Evolutionary conservation across 2,329 filamentous ascomycete species (phyloP).

Genomic region (Stachybotrys echinatus): DNA sequence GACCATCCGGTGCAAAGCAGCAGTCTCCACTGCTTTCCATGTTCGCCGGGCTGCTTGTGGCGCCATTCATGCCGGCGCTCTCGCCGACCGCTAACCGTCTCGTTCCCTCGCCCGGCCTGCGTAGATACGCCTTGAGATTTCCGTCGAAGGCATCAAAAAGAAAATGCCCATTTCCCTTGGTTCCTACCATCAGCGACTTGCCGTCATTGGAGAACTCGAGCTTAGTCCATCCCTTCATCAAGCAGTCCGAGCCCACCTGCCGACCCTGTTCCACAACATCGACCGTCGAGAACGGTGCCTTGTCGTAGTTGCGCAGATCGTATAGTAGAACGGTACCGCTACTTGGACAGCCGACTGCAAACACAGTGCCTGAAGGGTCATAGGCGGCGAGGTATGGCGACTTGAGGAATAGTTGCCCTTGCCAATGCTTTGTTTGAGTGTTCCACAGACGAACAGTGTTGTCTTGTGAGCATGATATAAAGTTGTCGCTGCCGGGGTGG

Average conservation of each 20-base stretch:
- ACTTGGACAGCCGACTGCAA: conserved; percentile 79
- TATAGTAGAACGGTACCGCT: conserved; percentile 82
- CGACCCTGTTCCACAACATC: conserved; percentile 61
- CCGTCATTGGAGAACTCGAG: conserved; percentile 97
- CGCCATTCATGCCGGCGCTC: conserved; percentile 25
- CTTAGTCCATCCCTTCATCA: conserved; percentile 73
- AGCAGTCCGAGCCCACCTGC: conserved; percentile 48
- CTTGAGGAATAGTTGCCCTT: conserved; percentile 74
- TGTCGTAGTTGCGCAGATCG: conserved; percentile 90
- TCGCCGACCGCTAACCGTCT: conserved; percentile 51
- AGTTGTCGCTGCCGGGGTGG: conserved; percentile 82
- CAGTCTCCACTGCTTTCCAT: conserved; percentile 68
- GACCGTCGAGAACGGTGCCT: conserved; percentile 80
- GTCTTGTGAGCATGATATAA: conserved; percentile 87
- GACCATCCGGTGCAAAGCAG: conserved; percentile 84
- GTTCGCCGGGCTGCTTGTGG: conserved; percentile 27
- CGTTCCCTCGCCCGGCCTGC: conserved; percentile 48
- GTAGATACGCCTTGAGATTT: conserved; percentile 68
- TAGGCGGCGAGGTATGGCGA: conserved; percentile 81
- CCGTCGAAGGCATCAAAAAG: conserved; percentile 92
- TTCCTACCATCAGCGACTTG: conserved; percentile 78
- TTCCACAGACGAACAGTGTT: conserved; percentile 93
- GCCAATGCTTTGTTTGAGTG: conserved; percentile 70
- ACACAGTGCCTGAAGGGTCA: conserved; percentile 87
- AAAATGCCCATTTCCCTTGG: conserved; percentile 80